Conservation (phyloP, 176 grass and related monocot species). For the Carex cristatella region DNA sequence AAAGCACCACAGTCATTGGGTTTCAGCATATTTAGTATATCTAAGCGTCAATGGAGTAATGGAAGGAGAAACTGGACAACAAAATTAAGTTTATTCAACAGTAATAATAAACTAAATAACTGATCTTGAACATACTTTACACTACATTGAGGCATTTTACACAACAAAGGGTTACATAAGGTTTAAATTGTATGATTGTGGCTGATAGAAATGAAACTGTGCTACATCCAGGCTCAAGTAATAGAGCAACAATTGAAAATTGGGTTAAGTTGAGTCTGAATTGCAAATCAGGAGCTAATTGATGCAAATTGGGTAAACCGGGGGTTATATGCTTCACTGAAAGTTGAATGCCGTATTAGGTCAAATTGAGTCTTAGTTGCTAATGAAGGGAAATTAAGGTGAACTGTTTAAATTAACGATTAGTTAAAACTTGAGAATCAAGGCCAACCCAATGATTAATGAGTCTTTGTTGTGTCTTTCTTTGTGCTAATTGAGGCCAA, state of each 20-base stretch:
- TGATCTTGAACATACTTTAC: background rate
- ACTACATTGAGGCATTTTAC: background rate
- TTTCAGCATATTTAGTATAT: conserved; percentile 21
- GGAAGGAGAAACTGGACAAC: conserved; percentile 1
- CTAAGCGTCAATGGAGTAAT: background rate
- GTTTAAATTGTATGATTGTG: background rate
- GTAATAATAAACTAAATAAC: background rate
- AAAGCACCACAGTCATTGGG: conserved; percentile 16
- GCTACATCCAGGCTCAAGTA: background rate
- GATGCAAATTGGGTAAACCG: background rate
- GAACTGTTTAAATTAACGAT: background rate
- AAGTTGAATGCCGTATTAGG: background rate
- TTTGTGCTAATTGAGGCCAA: background rate
- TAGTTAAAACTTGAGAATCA: background rate
- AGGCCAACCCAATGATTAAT: background rate
- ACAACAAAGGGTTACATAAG: background rate
- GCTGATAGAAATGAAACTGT: background rate
- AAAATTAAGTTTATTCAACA: background rate
- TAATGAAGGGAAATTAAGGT: background rate
- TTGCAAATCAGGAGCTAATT: background rate
- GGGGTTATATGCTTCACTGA: background rate
- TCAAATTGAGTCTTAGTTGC: background rate
- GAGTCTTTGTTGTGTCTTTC: background rate
- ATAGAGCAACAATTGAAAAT: background rate
- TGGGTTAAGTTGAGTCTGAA: background rate